phyloP scores from a whole-genome alignment of 2,329 filamentous ascomycete genomes.

The Alternaria sp. region DNA sequence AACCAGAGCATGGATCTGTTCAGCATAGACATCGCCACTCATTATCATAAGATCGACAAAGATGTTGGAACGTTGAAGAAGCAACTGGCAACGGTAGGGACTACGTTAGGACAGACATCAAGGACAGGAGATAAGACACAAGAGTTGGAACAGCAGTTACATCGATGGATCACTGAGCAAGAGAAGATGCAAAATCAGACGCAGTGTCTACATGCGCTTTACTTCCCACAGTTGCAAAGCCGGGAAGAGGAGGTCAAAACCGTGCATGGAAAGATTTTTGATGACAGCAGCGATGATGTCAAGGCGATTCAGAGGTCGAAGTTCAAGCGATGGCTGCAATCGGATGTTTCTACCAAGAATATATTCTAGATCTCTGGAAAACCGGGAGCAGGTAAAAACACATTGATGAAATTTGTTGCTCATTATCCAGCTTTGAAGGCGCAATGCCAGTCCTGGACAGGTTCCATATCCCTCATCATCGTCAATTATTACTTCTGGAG shows the following conservation, averaged over 20 bases:
- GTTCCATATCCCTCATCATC: not conserved
- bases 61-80: not conserved
- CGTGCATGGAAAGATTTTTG: constrained; percentile 17
- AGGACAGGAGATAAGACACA: not conserved
- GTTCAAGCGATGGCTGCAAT: not conserved
- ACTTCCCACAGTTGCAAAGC: constrained; percentile 9
- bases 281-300: not conserved
- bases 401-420: constrained; percentile 44
- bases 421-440: not conserved
- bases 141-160: not conserved
- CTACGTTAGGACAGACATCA: not conserved
- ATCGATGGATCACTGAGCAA: constrained; percentile 13
- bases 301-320: constrained; percentile 1
- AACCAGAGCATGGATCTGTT: not conserved
- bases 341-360: constrained; percentile 1
- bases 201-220: constrained; percentile 17
- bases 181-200: constrained; percentile 2
- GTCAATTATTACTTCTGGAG: constrained; percentile 2
- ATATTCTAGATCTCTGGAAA: constrained; percentile 54
- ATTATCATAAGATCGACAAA: not conserved
- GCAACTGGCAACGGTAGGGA: not conserved
- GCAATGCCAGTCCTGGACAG: not conserved
- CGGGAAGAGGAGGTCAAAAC: constrained; percentile 7
- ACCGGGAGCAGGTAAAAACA: constrained; percentile 47
- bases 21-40: not conserved